phyloP scores from a whole-genome alignment of 345 rosid genomes.

The Lepidium aucheri region DNA sequence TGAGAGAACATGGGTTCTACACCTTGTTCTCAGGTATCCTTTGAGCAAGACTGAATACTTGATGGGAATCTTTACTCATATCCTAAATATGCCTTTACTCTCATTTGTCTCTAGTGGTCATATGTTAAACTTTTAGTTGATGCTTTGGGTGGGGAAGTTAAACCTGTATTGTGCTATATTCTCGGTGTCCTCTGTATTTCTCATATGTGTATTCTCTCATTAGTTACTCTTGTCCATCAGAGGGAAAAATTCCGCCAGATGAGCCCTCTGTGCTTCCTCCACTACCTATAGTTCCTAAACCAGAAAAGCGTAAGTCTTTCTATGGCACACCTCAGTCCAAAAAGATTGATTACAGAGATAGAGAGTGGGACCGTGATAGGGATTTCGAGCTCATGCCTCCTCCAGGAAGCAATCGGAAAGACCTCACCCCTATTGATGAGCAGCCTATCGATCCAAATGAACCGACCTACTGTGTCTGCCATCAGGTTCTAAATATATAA shows the following conservation, averaged over 20 bases:
- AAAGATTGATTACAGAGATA: slow-evolving; percentile 69
- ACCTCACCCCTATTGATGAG: slow-evolving; percentile 59
- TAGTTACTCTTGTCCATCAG: slow-evolving; percentile 31
- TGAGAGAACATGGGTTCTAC: not conserved
- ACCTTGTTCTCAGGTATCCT: not conserved
- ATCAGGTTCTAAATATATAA: slow-evolving; percentile 50
- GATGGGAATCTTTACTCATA: not conserved
- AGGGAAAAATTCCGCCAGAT: slow-evolving; percentile 83
- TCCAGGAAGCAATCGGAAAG: slow-evolving; percentile 84
- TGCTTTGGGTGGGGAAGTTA: slow-evolving; percentile 4
- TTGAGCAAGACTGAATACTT: not conserved
- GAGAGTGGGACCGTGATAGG: slow-evolving; percentile 90
- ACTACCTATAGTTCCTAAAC: slow-evolving; percentile 65
- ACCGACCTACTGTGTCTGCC: slow-evolving; percentile 97
- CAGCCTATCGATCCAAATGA: slow-evolving; percentile 97
- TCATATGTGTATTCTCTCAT: slow-evolving; percentile 7
- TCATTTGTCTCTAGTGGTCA: not conserved
- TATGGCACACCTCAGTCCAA: slow-evolving; percentile 73
- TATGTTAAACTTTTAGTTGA: not conserved
- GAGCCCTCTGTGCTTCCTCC: slow-evolving; percentile 90
- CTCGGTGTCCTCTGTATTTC: not conserved
- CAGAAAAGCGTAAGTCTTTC: slow-evolving; percentile 60
- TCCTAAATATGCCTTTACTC: not conserved
- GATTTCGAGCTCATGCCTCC: slow-evolving; percentile 99
- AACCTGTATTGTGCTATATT: not conserved